Base-by-base conservation (phyloP, 208 protist genomes). In the Trypanosoma conorhini region DNA sequence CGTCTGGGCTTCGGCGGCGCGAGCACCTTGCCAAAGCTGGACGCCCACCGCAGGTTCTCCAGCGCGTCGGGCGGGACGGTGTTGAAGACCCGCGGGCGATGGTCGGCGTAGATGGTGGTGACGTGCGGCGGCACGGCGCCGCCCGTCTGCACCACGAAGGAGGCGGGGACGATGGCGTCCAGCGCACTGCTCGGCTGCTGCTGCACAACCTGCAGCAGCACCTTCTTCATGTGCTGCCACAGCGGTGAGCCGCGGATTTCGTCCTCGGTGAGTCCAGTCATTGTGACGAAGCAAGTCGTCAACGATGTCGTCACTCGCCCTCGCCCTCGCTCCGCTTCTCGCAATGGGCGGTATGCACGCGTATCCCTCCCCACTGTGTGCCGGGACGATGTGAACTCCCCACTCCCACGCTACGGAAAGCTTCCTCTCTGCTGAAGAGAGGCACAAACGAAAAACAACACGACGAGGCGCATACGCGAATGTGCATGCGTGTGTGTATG, bases 211-310 rank as follows among this genome's bases (percentile, higher is more conserved):
- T 91, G 77, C 33, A 89, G 78, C 26, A 97, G 76, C 24, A 92
- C 83, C 54, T 87, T 73, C 54, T 81, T 82, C 87, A 97, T 87
- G 86, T 97, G 92, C 22, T 88, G 64, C 89, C 92, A 97, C 68
- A 95, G 44, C 1, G 92, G 85, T 33, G 92, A 89, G 62, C 82
- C 73, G 13, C 80, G 74, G 46, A 97, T 86, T 33, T 83, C 72
- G 54, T 87, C 72, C 46, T 83, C 86, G 22, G 79, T 79, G 48
- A 93, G 30, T 12, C 80, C 87, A 28, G 87, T 65, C 61, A 46
- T 22, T 24, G 24, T n/a, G 30, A 59, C 9, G 46, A 31, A 38
- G 30, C 21, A 26, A 67, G 19, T 17, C 35, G 46, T 46, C 31
- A n/a, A n/a, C n/a, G n/a, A n/a, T n/a, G n/a, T n/a, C n/a, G n/a